Base-by-base conservation (phyloP, 352 stramenopile genomes). In the Pythium periplocum region DNA sequence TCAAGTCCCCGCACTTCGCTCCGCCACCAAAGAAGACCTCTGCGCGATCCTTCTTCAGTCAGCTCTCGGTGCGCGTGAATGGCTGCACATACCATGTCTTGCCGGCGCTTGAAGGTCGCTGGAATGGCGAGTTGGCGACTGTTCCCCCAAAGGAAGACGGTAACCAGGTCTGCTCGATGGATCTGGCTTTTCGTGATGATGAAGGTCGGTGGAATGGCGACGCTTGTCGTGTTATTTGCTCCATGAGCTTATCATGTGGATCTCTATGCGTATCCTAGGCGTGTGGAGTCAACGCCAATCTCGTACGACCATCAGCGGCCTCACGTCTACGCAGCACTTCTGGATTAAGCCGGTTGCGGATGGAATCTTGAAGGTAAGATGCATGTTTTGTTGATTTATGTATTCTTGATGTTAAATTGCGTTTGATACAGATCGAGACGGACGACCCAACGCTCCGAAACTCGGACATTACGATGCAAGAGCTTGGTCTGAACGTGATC, bases 281-380 rank as follows among this genome's bases (percentile, higher is more conserved):
- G 84, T 93, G 17, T 95, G 84, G 84, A 92, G 83, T 54, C 82
- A 90, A 55, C 84, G 84, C 38, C 80, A 92, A 62, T 91, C 83
- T 46, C 68, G 82, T 42, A 95, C 84, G 37, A 92, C 84, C 17
- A 91, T 95, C 68, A 92, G 69, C 43, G 84, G 84, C 0, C 73
- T 95, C 48, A 92, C 84, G 1, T 82, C 83, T 36, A 95, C 79
- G 53, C 82, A 93, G 69, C 83, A 95, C 66, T 93, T 83, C 53
- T 95, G 84, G 84, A 90, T 95, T 62, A 89, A 86, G 46, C 82
- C 84, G 12, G 82, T 90, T n/a, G 75, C 84, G 3, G 84, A 95
- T 58, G 81, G 84, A 26, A 93, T 95, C 49, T 57, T 91, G 40
- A 95, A 95, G 69, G 73, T 78, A 48, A 30, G 17, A 8, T 53